Evolutionary conservation across 2,329 filamentous ascomycete genomes (phyloP).

Genomic region (Aureobasidium leucospermi): DNA sequence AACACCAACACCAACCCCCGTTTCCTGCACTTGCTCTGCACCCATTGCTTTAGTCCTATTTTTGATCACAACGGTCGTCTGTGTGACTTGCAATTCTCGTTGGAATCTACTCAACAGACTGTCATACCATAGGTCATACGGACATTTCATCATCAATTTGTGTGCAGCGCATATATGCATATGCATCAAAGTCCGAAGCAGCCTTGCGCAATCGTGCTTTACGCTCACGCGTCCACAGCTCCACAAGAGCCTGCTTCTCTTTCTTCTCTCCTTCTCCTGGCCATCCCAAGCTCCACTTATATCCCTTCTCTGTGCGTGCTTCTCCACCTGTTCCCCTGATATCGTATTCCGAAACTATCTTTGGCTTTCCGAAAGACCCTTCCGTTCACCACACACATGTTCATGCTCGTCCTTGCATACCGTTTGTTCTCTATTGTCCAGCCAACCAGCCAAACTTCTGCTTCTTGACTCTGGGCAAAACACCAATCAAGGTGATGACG

Average conservation of each 20-base stretch:
- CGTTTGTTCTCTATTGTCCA: neutral
- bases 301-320: constrained; percentile 2
- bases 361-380: neutral
- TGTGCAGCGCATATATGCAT: neutral
- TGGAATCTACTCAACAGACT: neutral
- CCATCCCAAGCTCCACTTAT: neutral
- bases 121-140: neutral
- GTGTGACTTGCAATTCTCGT: neutral
- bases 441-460: constrained; percentile 60
- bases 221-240: neutral
- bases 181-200: neutral
- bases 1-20: constrained; percentile 4
- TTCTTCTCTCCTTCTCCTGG: neutral
- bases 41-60: neutral
- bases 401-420: neutral
- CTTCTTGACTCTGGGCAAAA: constrained; percentile 72
- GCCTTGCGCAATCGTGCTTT: neutral
- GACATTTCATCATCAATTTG: neutral
- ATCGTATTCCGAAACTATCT: neutral
- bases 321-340: constrained; percentile 10
- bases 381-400: neutral
- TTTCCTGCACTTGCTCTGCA: constrained; percentile 1
- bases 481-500: constrained; percentile 60
- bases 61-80: neutral
- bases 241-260: neutral